Evolutionary conservation across 495 filamentous ascomycete species (phyloP).

Genomic region (Cenococcum geophilum): DNA sequence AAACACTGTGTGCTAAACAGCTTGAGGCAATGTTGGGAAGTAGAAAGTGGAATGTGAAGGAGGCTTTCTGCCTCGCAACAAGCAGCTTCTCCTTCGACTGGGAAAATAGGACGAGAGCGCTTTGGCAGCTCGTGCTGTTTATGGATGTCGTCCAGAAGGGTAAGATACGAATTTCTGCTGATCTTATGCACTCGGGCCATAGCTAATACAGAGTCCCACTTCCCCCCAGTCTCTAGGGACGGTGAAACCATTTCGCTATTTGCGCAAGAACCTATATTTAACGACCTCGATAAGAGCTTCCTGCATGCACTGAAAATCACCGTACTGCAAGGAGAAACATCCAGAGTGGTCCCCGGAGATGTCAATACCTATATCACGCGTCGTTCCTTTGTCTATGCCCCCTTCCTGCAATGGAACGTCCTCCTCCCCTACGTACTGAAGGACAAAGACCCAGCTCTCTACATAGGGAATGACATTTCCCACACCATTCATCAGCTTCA

Average conservation of each 20-base stretch:
- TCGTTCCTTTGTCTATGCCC: slow-evolving; percentile 21
- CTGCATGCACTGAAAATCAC: slow-evolving; percentile 15
- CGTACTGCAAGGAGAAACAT: background rate
- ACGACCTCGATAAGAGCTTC: slow-evolving; percentile 17
- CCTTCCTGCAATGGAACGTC: slow-evolving; percentile 25
- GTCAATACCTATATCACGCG: slow-evolving; percentile 10
- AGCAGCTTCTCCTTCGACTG: slow-evolving; percentile 29
- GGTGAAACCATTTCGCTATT: background rate
- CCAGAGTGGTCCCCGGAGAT: background rate
- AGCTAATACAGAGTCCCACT: background rate
- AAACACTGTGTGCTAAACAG: slow-evolving; percentile 7
- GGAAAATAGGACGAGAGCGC: slow-evolving; percentile 15
- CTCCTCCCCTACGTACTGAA: slow-evolving; percentile 20
- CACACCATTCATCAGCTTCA: no score
- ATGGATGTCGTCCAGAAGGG: slow-evolving; percentile 5
- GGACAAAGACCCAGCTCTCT: slow-evolving; percentile 19
- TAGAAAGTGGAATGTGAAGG: slow-evolving; percentile 10
- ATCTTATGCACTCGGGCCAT: background rate
- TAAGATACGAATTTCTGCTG: slow-evolving; percentile 4
- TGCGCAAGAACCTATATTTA: slow-evolving; percentile 27
- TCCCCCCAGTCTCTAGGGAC: background rate
- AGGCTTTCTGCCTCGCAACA: slow-evolving; percentile 22
- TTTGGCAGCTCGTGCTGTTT: slow-evolving; percentile 32
- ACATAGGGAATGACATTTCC: slow-evolving; percentile 19
- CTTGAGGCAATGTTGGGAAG: slow-evolving; percentile 6